A percentile compares a stretch with the other conserved stretches of the same genome.
phyloP scores from a whole-genome alignment of 140 eudicot genomes.

The Oenanthe javanica region DNA sequence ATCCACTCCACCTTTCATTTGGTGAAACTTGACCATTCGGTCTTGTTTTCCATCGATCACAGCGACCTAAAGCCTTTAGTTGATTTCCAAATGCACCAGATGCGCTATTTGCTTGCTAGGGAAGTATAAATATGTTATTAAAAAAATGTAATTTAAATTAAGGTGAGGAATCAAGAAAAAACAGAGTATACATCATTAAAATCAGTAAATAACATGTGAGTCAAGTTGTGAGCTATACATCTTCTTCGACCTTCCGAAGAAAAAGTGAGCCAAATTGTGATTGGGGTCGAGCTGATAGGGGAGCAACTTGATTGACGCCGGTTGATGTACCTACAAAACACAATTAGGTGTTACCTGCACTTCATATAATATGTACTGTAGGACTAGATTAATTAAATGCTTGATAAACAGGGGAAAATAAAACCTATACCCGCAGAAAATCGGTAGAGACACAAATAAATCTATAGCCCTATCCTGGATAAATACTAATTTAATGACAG shows the following conservation, averaged over 20 bases:
- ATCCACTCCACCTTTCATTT: constrained; percentile 15
- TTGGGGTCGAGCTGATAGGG: constrained; percentile 3
- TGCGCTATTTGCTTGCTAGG: constrained; percentile 43
- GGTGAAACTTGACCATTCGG: constrained; percentile 13
- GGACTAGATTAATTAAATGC: neutral
- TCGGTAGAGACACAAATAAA: no score
- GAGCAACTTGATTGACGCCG: constrained; percentile 17
- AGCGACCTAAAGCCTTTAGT: constrained; percentile 17
- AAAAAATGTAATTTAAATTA: neutral
- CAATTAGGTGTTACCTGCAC: neutral
- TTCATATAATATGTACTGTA: neutral
- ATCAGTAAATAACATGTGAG: neutral
- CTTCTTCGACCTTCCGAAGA: constrained; percentile 25
- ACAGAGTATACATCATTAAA: neutral
- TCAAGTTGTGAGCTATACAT: constrained; percentile 19
- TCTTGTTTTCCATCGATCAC: constrained; percentile 23
- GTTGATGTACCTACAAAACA: constrained; percentile 22
- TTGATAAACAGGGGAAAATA: no score
- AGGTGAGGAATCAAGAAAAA: neutral
- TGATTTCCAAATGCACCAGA: constrained; percentile 36
- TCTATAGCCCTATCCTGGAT: no score
- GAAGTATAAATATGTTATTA: constrained; percentile 1
- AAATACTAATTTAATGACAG: no score
- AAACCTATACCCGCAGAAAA: no score
- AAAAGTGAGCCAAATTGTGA: constrained; percentile 25